Evolutionary conservation across 345 rosid species (phyloP).

Genomic region (Pistacia integerrima): DNA sequence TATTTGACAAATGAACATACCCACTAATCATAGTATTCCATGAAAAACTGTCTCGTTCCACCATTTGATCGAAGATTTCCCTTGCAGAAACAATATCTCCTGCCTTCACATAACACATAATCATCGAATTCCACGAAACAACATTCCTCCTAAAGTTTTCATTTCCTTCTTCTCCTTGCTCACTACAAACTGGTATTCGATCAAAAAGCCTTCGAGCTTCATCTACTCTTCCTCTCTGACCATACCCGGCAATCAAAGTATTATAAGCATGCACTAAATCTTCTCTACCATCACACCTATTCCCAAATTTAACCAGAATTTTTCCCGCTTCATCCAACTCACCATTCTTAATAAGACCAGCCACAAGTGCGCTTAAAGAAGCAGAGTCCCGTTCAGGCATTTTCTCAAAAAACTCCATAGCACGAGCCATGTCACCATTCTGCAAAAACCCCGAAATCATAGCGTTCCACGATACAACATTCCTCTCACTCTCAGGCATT

Average conservation of each 20-base stretch:
- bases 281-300: constrained; percentile 25
- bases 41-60: constrained; percentile 55
- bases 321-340: constrained; percentile 58
- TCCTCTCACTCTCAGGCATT: constrained; percentile 44
- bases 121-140: constrained; percentile 83
- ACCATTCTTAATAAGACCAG: constrained; percentile 62
- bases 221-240: constrained; percentile 53
- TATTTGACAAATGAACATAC: constrained; percentile 43
- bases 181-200: constrained; percentile 39
- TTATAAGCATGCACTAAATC: constrained; percentile 63
- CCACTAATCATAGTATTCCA: constrained; percentile 87
- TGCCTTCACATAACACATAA: constrained; percentile 66
- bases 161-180: constrained; percentile 16
- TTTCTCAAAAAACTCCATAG: constrained; percentile 46
- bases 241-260: constrained; percentile 79
- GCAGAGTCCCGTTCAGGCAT: constrained; percentile 56
- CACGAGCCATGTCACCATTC: constrained; percentile 48
- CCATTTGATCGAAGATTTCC: constrained; percentile 61
- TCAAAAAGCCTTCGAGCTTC: constrained; percentile 64
- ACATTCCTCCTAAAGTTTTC: constrained; percentile 42
- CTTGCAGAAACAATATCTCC: constrained; percentile 59
- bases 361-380: constrained; percentile 57
- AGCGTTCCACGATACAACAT: constrained; percentile 57
- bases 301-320: constrained; percentile 38
- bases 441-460: constrained; percentile 64